Percentiles rank a stretch among this genome's conserved stretches.
Conservation (phyloP, 148 eudicot species). For the Spergularia marina region DNA sequence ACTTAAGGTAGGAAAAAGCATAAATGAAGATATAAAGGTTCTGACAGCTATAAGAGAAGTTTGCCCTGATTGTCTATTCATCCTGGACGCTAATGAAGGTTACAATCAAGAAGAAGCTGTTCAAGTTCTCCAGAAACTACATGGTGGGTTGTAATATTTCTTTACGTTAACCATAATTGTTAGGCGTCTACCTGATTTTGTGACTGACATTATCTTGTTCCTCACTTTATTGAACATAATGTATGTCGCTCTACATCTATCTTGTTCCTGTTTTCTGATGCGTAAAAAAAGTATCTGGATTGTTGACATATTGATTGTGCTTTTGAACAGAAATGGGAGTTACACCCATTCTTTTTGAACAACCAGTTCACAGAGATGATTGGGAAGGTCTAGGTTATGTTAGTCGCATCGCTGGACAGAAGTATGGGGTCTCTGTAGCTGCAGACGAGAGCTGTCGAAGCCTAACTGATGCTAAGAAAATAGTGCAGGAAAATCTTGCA, state of each 20-base stretch:
- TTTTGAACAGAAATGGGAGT: conserved; percentile 63
- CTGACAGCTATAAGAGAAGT: conserved; percentile 60
- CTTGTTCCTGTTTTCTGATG: background rate
- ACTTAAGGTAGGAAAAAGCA: conserved; percentile 82
- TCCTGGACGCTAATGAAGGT: conserved; percentile 93
- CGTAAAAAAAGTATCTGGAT: background rate
- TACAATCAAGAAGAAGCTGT: conserved; percentile 68
- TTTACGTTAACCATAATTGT: background rate
- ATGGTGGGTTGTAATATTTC: conserved; percentile 39
- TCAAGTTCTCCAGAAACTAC: conserved; percentile 64
- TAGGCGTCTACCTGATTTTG: background rate
- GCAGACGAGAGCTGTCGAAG: conserved; percentile 92
- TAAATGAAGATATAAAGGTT: conserved; percentile 66
- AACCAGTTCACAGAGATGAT: conserved; percentile 88
- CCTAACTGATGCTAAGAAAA: conserved; percentile 62
- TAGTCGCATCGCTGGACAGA: conserved; percentile 53
- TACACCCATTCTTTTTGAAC: conserved; percentile 80
- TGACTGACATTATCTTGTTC: background rate
- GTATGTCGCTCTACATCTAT: background rate
- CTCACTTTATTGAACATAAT: too few species aligned
- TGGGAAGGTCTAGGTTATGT: conserved; percentile 86
- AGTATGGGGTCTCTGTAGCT: conserved; percentile 74
- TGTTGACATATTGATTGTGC: background rate
- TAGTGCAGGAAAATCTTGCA: conserved; percentile 59
- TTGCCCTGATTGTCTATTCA: conserved; percentile 64